These are phyloP conservation scores for Fomitopsis pulvina DNA, from an alignment of 768 basidiomycete species.

Conservation along the genomic window DNA sequence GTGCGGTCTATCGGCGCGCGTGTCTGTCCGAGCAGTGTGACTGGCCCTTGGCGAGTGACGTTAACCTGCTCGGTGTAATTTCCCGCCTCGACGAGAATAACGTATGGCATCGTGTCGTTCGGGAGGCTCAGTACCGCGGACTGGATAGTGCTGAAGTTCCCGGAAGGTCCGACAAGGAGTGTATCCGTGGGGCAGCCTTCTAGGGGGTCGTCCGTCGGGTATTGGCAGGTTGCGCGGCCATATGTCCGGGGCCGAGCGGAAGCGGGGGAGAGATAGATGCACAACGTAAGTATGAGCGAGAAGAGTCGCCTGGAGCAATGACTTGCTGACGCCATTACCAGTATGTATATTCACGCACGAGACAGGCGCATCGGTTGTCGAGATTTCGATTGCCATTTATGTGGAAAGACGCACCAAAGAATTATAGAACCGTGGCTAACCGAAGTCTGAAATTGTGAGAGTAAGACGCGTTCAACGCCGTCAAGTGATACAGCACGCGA, in stretches of 20 bases:
- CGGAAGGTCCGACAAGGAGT: conserved; percentile 35
- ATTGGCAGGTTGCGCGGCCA: neutral
- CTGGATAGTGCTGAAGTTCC: conserved; percentile 42
- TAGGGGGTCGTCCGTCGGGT: neutral
- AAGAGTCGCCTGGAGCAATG: too few relatives aligned
- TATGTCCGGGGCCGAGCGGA: neutral
- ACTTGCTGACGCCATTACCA: too few relatives aligned
- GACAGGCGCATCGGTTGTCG: too few relatives aligned
- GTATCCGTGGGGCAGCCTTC: neutral
- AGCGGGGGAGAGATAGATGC: neutral
- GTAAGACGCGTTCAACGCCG: too few relatives aligned
- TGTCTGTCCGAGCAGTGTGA: conserved; percentile 56
- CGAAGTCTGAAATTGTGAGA: too few relatives aligned
- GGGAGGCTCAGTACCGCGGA: conserved; percentile 47
- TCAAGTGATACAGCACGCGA: too few relatives aligned
- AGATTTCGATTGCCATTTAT: too few relatives aligned
- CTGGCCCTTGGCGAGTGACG: conserved; percentile 43
- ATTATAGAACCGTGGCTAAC: too few relatives aligned
- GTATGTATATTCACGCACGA: too few relatives aligned
- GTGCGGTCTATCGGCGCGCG: conserved; percentile 21
- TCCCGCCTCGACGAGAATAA: conserved; percentile 52
- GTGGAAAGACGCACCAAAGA: too few relatives aligned
- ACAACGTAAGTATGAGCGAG: neutral
- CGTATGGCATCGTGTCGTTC: conserved; percentile 35
- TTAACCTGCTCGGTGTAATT: conserved; percentile 56